Base-by-base conservation (phyloP, 2,329 filamentous ascomycete genomes). In the Ophiostoma sp. region DNA sequence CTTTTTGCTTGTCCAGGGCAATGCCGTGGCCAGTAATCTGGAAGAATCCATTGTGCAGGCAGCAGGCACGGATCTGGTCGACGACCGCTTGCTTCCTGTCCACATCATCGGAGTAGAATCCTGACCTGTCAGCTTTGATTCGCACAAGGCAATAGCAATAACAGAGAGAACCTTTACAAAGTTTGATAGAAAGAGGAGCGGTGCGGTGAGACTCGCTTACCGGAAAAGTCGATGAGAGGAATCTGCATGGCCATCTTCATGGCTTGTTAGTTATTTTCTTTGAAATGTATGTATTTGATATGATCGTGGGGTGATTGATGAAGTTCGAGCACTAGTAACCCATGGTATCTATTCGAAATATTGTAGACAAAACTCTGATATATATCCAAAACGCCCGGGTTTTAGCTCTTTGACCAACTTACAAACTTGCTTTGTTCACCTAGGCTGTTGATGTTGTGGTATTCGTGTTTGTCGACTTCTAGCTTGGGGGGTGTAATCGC, bases 1-100 rank as follows among this genome's bases (percentile, higher is more conserved):
- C 73, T 9, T 78, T 70, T 71, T 81, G 82, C 16, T 82, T 74
- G 4, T 72, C 69, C 5, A 76, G 70, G 1, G 80, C 74, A 4
- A 86, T 77, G 3, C 78, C 76, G 72, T 85, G 83, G 7, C 80
- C 80, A 7, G 77, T 77, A 65, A 86, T 78, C 72, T 84, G 82
- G 75, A 85, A 84, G 75, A 85, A 85, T 4, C 83, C 83, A 77
- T 83, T 72, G 76, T 79, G 74, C 18, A 78, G 74, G 70, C 81
- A 83, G 65, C 80, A 79, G 42, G 75, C 72, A 5, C 79, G 76
- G 65, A 72, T 70, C 66, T 71, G 71, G 41, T 69, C 64, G 2
- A 72, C 68, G 5, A 72, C 66, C 12, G 63, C 47, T 55, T 70
- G 44, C 45, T 68, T 70, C 42, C 27, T n/a, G 11, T 52, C 49